Base-by-base conservation (phyloP, 2,329 filamentous ascomycete species). In the Bertia moriformis region DNA sequence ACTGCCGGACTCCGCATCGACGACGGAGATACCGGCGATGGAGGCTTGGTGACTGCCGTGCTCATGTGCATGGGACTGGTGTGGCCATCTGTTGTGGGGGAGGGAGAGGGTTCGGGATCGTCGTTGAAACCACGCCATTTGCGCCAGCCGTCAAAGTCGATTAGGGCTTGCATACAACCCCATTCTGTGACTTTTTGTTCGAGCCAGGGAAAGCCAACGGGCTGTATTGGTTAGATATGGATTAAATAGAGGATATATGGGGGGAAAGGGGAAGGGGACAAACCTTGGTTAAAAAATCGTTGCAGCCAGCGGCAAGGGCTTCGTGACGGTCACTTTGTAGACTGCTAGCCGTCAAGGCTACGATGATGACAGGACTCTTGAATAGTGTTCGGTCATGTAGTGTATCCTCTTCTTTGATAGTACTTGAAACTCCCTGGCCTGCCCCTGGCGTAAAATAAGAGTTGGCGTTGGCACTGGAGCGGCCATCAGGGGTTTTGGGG, bases 161-260 rank as follows among this genome's bases (percentile, higher is more conserved):
- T 82, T 20, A 82, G 60, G 10, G 77, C 77, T 60, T 82, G 77
- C 77, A 82, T 82, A 58, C 77, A 81, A 39, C 77, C 77, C 77
- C 77, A 82, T 59, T 82, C 77, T 41, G 78, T 81, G 47, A 81
- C 75, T 54, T 82, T 82, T 38, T 78, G 71, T 49, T 79, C 73
- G 38, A 82, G 63, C 75, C 77, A 82, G 41, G 77, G 71, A 49
- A 80, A 81, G 49, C 78, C 77, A 43, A 82, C 76, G 20, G 77
- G 77, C 70, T 42, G 37, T 15, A 36, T 18, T 20, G 38, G 45
- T 56, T 45, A 54, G 44, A 35, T 44, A 7, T 17, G 7, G 15
- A 7, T 7, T 35, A 12, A 7, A 13, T 18, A 35, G 10, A 7
- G 7, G 10, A 18, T 7, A 39, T 13, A 12, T 10, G 24, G 10